These are phyloP conservation scores for Myochromella boudieri DNA, from an alignment of 768 basidiomycete species.

Conservation along the genomic window DNA sequence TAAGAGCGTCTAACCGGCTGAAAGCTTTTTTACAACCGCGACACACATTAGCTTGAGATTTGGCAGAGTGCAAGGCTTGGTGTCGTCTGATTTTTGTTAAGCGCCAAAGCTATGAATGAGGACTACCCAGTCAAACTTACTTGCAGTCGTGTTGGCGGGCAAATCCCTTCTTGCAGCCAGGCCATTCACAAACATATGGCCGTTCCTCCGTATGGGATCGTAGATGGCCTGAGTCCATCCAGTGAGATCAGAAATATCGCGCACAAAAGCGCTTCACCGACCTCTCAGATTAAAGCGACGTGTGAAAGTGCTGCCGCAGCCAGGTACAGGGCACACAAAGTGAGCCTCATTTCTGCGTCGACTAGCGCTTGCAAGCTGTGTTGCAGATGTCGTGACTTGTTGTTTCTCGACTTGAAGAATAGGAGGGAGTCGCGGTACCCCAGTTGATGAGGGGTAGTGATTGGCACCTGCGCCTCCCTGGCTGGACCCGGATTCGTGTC, in stretches of 20 bases:
- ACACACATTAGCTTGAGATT: constrained; percentile 83
- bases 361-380: constrained; percentile 88
- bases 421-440: constrained; percentile 66
- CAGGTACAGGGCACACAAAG: constrained; percentile 91
- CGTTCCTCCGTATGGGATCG: constrained; percentile 95
- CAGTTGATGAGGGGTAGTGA: constrained; percentile 52
- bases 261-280: constrained; percentile 25
- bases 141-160: constrained; percentile 98
- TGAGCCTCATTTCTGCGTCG: constrained; percentile 88
- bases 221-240: constrained; percentile 64
- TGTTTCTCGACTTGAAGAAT: constrained; percentile 91
- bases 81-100: constrained; percentile 59
- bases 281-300: constrained; percentile 87
- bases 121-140: constrained; percentile 43
- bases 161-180: constrained; percentile 93
- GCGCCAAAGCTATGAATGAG: constrained; percentile 3
- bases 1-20: constrained; percentile 90
- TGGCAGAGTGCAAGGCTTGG: constrained; percentile 84
- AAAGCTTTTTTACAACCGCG: constrained; percentile 94
- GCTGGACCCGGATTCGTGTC: constrained; percentile 27
- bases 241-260: constrained; percentile 1
- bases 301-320: constrained; percentile 97
- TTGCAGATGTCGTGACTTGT: constrained; percentile 93
- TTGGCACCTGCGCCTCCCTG: constrained; percentile 49
- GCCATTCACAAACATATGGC: constrained; percentile 91